These are phyloP conservation scores for Carpinus fangiana DNA, from an alignment of 306 rosid genomes.

Conservation along the genomic window DNA sequence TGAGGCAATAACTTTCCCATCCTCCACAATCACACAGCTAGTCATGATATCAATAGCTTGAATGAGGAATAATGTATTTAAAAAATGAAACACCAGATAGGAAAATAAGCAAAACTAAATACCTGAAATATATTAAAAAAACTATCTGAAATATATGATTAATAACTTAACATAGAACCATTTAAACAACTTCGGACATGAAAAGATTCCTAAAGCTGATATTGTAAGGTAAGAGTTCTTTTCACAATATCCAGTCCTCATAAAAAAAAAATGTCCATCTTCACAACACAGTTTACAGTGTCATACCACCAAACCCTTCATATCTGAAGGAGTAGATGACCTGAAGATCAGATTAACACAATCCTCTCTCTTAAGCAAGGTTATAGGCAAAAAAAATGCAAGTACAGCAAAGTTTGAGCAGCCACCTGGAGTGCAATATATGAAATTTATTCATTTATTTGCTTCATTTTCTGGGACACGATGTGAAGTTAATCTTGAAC, in stretches of 20 bases:
- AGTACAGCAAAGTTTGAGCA: neutral
- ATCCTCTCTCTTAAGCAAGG: neutral
- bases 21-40: conserved; percentile 83
- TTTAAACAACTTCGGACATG: neutral
- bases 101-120: neutral
- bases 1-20: conserved; percentile 65
- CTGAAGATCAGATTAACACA: neutral
- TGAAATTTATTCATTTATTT: neutral
- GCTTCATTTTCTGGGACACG: neutral
- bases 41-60: conserved; percentile 31
- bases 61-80: conserved; percentile 17
- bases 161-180: conserved; percentile 5
- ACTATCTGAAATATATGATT: neutral
- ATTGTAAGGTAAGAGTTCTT: neutral
- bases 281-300: conserved; percentile 2
- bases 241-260: neutral
- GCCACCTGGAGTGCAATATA: neutral
- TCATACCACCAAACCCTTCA: neutral
- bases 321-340: neutral
- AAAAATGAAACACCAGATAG: neutral
- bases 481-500: neutral
- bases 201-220: neutral
- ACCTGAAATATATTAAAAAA: too few species aligned
- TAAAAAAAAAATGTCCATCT: neutral
- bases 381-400: neutral